Evolutionary conservation across 345 rosid genomes (phyloP).

Genomic region (Rhodomyrtus tomentosa): DNA sequence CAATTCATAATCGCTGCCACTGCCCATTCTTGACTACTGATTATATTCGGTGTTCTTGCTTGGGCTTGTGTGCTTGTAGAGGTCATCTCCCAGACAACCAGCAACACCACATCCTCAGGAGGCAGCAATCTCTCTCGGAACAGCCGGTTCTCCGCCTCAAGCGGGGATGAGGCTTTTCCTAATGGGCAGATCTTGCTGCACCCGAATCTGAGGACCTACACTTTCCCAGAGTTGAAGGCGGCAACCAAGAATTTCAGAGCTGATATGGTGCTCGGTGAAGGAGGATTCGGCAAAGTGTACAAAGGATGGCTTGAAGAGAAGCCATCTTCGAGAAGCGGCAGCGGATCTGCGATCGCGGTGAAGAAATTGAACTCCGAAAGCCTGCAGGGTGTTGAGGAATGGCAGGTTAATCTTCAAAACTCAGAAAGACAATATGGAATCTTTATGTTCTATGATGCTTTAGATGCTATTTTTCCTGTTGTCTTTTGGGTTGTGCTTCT

Average conservation of each 20-base stretch:
- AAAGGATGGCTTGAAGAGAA: slow-evolving; percentile 97
- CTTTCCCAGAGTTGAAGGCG: slow-evolving; percentile 52
- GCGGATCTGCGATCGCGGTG: slow-evolving; percentile 69
- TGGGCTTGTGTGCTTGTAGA: background rate
- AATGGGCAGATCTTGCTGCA: slow-evolving; percentile 30
- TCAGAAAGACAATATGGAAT: background rate
- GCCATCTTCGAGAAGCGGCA: slow-evolving; percentile 33
- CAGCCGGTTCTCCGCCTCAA: slow-evolving; percentile 51
- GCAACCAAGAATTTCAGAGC: slow-evolving; percentile 68
- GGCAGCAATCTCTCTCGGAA: slow-evolving; percentile 58
- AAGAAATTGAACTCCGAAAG: slow-evolving; percentile 87
- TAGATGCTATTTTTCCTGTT: background rate
- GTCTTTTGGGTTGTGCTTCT: background rate
- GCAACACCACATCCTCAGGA: slow-evolving; percentile 40
- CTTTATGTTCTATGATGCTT: background rate
- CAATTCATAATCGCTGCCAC: background rate
- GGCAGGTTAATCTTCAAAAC: slow-evolving; percentile 57
- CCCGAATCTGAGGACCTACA: slow-evolving; percentile 56
- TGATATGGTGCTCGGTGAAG: slow-evolving; percentile 83
- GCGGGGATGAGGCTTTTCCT: slow-evolving; percentile 48
- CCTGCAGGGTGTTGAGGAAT: slow-evolving; percentile 85
- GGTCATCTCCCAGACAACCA: slow-evolving; percentile 51
- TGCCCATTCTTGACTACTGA: background rate
- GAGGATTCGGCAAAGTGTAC: slow-evolving; percentile 93
- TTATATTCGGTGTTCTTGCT: background rate